phyloP scores from a whole-genome alignment of 129 eudicot genomes.

The Calendula officinalis region DNA sequence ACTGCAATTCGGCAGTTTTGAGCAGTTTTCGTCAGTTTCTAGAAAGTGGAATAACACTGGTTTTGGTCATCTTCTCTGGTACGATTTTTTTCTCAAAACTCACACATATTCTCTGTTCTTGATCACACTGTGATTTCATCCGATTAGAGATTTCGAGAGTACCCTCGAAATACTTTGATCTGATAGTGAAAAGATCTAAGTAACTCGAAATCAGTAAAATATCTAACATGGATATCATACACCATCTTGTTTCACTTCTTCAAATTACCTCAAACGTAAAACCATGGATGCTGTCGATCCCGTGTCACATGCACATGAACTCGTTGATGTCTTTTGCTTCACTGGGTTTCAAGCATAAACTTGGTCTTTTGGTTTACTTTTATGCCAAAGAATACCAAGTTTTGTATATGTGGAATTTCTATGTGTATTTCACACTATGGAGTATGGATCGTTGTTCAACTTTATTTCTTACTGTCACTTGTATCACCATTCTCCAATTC shows the following conservation, averaged over 20 bases:
- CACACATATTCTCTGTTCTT: no score
- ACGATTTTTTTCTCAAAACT: no score
- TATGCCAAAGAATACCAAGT: not conserved
- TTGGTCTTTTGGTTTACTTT: slow-evolving; percentile 4
- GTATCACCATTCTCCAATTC: not conserved
- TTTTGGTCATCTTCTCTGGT: no score
- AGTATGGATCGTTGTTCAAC: not conserved
- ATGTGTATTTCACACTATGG: not conserved
- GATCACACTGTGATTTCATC: no score
- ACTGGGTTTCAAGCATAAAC: not conserved
- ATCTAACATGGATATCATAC: not conserved
- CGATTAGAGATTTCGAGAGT: no score
- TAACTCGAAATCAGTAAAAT: no score
- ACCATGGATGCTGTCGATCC: not conserved
- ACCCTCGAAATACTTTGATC: no score
- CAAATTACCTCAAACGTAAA: not conserved
- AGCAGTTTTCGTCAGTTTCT: no score
- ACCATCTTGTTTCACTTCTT: not conserved
- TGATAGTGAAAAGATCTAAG: no score
- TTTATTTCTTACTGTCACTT: not conserved
- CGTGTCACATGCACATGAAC: not conserved
- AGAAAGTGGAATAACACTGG: no score
- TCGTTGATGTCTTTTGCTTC: slow-evolving; percentile 16
- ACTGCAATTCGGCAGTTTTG: no score
- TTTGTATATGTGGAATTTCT: not conserved